Conservation (phyloP, 768 basidiomycete species). For the Mycena olivaceomarginata region DNA sequence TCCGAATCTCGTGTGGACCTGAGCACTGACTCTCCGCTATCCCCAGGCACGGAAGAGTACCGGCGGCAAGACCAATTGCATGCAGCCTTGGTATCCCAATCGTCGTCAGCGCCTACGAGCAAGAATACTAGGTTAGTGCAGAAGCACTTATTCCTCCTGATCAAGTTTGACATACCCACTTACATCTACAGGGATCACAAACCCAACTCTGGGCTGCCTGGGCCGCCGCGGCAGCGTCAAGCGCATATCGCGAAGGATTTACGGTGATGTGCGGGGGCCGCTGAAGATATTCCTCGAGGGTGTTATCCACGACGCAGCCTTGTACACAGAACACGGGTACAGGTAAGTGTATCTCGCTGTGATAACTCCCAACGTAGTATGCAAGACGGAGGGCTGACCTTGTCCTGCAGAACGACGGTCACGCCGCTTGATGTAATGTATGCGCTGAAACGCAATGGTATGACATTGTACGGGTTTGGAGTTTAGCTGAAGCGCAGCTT, state of each 20-base stretch:
- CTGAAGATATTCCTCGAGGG: slow-evolving; percentile 86
- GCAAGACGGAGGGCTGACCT: background rate
- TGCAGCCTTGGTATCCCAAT: too few species aligned
- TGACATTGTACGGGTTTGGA: slow-evolving; percentile 69
- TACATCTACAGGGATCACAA: slow-evolving; percentile 68
- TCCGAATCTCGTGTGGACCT: too few species aligned
- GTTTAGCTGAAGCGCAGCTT: background rate
- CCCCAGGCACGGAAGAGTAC: too few species aligned
- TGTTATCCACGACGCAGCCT: slow-evolving; percentile 52
- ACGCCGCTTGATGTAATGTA: slow-evolving; percentile 84
- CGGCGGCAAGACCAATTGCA: too few species aligned
- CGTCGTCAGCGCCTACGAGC: background rate
- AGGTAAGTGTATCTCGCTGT: slow-evolving; percentile 64
- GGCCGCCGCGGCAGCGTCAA: slow-evolving; percentile 90
- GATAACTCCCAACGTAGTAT: background rate
- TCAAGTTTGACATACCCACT: background rate
- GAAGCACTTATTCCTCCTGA: too few species aligned
- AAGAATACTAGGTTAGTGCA: background rate
- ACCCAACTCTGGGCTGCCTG: slow-evolving; percentile 83
- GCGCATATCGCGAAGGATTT: slow-evolving; percentile 82
- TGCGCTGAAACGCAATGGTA: slow-evolving; percentile 74
- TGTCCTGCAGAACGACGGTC: slow-evolving; percentile 70
- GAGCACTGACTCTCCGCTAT: too few species aligned
- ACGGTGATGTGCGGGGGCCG: slow-evolving; percentile 89
- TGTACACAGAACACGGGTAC: slow-evolving; percentile 25